Conservation (phyloP, 371 early-diverging fungal genomes). For the Mucor velutinosus region DNA sequence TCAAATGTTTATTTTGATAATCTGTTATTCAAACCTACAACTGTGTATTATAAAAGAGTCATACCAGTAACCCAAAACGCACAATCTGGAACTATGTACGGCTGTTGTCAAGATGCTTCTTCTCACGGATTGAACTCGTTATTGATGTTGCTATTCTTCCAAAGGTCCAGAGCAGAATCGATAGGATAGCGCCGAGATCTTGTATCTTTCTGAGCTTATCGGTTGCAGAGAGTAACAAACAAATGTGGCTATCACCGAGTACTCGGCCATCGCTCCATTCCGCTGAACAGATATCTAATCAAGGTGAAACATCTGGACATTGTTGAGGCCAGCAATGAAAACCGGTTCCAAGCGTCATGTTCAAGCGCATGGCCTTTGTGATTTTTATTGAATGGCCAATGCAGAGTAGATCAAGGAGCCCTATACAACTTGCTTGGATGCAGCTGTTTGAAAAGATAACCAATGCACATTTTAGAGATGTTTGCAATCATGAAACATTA, state of each 20-base stretch:
- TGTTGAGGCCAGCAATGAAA: neutral
- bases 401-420: too few relatives aligned
- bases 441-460: neutral
- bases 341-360: too few relatives aligned
- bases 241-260: neutral
- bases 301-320: neutral
- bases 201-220: neutral
- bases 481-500: too few relatives aligned
- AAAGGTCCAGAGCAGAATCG: too few relatives aligned
- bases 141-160: neutral
- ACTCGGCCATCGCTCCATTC: neutral
- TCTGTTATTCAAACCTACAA: neutral
- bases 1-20: neutral
- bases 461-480: neutral
- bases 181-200: neutral
- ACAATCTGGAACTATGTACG: neutral
- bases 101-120: neutral
- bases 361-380: too few relatives aligned
- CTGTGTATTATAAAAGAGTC: too few relatives aligned
- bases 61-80: neutral
- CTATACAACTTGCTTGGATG: neutral
- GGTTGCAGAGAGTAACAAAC: neutral
- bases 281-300: neutral
- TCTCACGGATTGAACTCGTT: neutral
- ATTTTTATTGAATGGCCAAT: too few relatives aligned